Conservation (phyloP, 2,329 filamentous ascomycete species). For the Fusarium lateritium region DNA sequence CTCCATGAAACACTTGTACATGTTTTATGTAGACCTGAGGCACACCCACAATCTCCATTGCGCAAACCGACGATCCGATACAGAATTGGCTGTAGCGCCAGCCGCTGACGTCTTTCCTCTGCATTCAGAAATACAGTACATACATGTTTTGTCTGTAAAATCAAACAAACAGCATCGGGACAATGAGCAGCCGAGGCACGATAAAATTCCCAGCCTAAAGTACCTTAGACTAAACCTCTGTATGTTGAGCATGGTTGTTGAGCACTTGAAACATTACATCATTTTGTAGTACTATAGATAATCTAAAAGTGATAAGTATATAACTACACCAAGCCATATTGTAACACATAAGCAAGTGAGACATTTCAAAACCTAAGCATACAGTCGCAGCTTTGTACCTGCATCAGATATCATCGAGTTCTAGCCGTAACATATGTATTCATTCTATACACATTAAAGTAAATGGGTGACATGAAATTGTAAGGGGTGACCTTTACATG, state of each 20-base stretch:
- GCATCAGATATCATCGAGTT: constrained; percentile 12
- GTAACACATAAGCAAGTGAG: neutral
- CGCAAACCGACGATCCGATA: constrained; percentile 21
- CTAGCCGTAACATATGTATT: constrained; percentile 27
- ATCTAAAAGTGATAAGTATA: too few species aligned
- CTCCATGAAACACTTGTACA: neutral
- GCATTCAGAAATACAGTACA: constrained; percentile 7
- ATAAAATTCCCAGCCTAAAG: neutral
- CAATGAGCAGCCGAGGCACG: neutral
- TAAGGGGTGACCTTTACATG: constrained; percentile 21
- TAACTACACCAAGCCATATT: too few species aligned
- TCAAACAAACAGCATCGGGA: neutral
- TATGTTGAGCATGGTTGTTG: neutral
- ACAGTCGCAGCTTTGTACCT: neutral
- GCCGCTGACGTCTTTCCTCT: constrained; percentile 37
- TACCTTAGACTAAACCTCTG: neutral
- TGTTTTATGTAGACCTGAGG: constrained; percentile 1
- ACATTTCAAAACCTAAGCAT: constrained; percentile 2
- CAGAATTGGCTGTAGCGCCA: constrained; percentile 16
- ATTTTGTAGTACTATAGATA: too few species aligned
- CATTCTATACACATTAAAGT: constrained; percentile 22
- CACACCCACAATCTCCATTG: constrained; percentile 6
- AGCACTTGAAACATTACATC: neutral
- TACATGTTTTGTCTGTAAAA: constrained; percentile 4
- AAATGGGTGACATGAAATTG: constrained; percentile 27